Percentiles rank a stretch among this genome's conserved stretches.
Evolutionary conservation across 441 rosid species (phyloP).

Genomic region (Mallotus repandus): DNA sequence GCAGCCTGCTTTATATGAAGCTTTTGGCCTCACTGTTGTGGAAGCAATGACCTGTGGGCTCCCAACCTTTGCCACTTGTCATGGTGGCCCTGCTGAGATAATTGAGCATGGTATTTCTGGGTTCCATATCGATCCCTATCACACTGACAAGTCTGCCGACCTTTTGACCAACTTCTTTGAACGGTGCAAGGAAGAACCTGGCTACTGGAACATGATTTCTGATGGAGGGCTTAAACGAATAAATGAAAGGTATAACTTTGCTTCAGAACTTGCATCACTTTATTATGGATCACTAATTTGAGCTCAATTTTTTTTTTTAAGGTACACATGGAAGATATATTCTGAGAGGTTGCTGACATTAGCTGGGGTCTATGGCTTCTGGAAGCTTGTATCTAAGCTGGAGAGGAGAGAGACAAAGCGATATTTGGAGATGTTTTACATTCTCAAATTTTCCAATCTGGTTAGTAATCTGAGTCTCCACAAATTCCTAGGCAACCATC

Average conservation of each 20-base stretch:
- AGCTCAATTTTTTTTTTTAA: conserved; percentile 22
- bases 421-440: conserved; percentile 86
- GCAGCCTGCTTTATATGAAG: conserved; percentile 76
- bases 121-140: conserved; percentile 68
- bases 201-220: conserved; percentile 52
- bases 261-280: background rate
- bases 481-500: background rate
- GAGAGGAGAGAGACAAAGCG: conserved; percentile 74
- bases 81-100: conserved; percentile 72
- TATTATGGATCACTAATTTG: background rate
- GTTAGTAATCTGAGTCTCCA: conserved; percentile 30
- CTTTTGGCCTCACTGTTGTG: conserved; percentile 73
- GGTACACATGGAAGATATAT: conserved; percentile 84
- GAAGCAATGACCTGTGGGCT: conserved; percentile 79
- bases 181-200: conserved; percentile 41
- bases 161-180: conserved; percentile 48
- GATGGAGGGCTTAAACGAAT: conserved; percentile 61
- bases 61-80: conserved; percentile 75
- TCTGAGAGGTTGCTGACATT: conserved; percentile 76
- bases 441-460: conserved; percentile 70
- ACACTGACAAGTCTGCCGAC: conserved; percentile 48
- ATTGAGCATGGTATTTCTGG: conserved; percentile 62
- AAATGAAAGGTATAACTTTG: conserved; percentile 44
- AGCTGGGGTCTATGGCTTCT: conserved; percentile 81
- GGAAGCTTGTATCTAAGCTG: conserved; percentile 80